Conservation (phyloP, 2,329 filamentous ascomycete species). For the Cladophialophora chaetospira region DNA sequence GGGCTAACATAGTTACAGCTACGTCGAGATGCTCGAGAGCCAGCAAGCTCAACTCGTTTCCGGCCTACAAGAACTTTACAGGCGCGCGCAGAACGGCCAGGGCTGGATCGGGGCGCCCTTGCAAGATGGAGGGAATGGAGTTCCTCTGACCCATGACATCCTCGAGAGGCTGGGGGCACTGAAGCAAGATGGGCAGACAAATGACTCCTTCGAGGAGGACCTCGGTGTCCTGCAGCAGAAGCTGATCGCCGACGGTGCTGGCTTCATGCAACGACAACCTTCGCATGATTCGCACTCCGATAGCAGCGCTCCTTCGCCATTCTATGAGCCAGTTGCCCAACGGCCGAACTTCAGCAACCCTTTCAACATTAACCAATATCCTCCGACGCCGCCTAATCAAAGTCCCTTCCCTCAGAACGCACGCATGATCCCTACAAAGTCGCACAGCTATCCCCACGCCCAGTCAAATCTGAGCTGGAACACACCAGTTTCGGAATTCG, state of each 20-base stretch:
- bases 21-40: constrained; percentile 68
- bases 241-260: constrained; percentile 55
- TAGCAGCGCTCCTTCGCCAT: constrained; percentile 50
- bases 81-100: constrained; percentile 53
- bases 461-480: constrained; percentile 31
- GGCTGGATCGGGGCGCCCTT: constrained; percentile 59
- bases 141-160: constrained; percentile 65
- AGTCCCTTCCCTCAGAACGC: constrained; percentile 39
- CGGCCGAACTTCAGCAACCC: constrained; percentile 26
- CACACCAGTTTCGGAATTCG: constrained; percentile 26
- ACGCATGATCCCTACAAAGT: constrained; percentile 21
- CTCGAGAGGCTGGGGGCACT: constrained; percentile 61
- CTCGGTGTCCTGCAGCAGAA: constrained; percentile 57
- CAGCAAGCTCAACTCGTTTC: constrained; percentile 64
- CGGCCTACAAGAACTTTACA: constrained; percentile 63
- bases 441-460: constrained; percentile 27
- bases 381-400: constrained; percentile 44
- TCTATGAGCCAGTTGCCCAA: constrained; percentile 31
- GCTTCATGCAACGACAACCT: constrained; percentile 54
- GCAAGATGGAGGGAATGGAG: constrained; percentile 54
- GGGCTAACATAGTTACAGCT: constrained; percentile 44
- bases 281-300: constrained; percentile 62
- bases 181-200: constrained; percentile 52
- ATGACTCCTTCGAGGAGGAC: constrained; percentile 63
- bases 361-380: constrained; percentile 36